Evolutionary conservation across 345 rosid species (phyloP).

Genomic region (Mallotus nudiflorus): DNA sequence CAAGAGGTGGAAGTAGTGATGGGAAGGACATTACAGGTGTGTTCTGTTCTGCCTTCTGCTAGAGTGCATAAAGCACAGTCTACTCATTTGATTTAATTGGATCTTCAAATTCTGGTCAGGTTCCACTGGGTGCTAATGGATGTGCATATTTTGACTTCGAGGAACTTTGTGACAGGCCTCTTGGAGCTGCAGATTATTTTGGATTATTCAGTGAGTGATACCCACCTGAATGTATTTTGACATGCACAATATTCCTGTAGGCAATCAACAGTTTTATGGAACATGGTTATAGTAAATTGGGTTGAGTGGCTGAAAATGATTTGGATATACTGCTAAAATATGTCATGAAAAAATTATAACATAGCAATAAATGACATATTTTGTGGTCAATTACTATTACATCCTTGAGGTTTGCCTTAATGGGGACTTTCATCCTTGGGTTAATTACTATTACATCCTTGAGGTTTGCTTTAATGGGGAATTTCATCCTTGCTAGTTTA

Average conservation of each 20-base stretch:
- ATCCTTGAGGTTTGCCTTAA: too few species aligned
- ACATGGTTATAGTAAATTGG: background rate
- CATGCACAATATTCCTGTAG: background rate
- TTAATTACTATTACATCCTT: too few species aligned
- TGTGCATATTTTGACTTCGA: slow-evolving; percentile 90
- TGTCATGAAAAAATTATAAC: background rate
- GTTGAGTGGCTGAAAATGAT: background rate
- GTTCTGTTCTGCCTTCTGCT: slow-evolving; percentile 14
- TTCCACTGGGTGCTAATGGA: slow-evolving; percentile 81
- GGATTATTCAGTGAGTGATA: slow-evolving; percentile 87
- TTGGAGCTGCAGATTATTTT: slow-evolving; percentile 97
- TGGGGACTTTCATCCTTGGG: too few species aligned
- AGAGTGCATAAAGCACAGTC: background rate
- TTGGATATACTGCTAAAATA: background rate
- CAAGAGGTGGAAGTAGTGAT: slow-evolving; percentile 86
- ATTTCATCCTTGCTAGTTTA: too few species aligned
- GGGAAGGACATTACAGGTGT: slow-evolving; percentile 87
- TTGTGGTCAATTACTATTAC: too few species aligned
- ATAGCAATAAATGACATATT: too few species aligned
- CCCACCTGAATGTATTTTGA: slow-evolving; percentile 8
- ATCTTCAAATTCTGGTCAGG: slow-evolving; percentile 37
- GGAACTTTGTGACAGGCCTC: slow-evolving; percentile 89
- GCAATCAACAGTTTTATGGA: background rate
- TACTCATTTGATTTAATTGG: background rate
- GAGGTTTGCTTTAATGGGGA: too few species aligned